Percentiles rank a stretch among this genome's conserved stretches.
These are phyloP conservation scores for Orbilia blumenaviensis DNA, from an alignment of 2,329 filamentous ascomycete species.

Conservation along the genomic window DNA sequence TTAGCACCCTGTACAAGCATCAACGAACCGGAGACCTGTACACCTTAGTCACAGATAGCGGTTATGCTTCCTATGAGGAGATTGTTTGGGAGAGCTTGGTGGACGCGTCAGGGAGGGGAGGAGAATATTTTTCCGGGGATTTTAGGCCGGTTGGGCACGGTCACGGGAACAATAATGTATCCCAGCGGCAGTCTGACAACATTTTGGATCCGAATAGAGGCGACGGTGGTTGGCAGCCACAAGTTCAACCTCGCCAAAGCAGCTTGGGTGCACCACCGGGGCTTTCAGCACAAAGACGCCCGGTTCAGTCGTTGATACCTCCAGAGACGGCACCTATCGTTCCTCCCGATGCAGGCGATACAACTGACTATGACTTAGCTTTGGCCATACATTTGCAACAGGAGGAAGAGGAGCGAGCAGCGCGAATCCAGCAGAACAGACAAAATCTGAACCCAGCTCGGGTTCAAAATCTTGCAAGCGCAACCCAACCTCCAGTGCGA, in stretches of 20 bases:
- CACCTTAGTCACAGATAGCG: slow-evolving; percentile 89
- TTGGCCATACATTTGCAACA: slow-evolving; percentile 92
- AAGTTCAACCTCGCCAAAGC: slow-evolving; percentile 54
- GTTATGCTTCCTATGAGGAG: slow-evolving; percentile 86
- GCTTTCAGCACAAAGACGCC: slow-evolving; percentile 11
- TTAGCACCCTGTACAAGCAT: slow-evolving; percentile 91
- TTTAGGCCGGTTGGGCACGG: slow-evolving; percentile 82
- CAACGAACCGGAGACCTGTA: slow-evolving; percentile 72
- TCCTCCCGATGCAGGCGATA: slow-evolving; percentile 54
- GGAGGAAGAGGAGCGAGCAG: slow-evolving; percentile 80
- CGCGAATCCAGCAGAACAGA: slow-evolving; percentile 60
- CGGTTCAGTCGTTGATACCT: slow-evolving; percentile 45
- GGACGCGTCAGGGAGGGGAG: slow-evolving; percentile 83
- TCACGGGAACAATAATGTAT: slow-evolving; percentile 55
- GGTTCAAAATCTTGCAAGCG: slow-evolving; percentile 35
- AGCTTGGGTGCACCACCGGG: slow-evolving; percentile 41
- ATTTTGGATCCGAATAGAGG: slow-evolving; percentile 46
- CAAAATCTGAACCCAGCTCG: slow-evolving; percentile 34
- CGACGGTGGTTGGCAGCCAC: slow-evolving; percentile 41
- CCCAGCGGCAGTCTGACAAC: slow-evolving; percentile 40
- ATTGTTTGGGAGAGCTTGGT: slow-evolving; percentile 95
- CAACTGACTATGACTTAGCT: slow-evolving; percentile 75
- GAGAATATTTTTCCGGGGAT: slow-evolving; percentile 88
- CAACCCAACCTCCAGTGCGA: slow-evolving; percentile 35
- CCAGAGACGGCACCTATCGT: slow-evolving; percentile 87